phyloP scores from a whole-genome alignment of 306 rosid genomes.

The Carpinus fangiana region DNA sequence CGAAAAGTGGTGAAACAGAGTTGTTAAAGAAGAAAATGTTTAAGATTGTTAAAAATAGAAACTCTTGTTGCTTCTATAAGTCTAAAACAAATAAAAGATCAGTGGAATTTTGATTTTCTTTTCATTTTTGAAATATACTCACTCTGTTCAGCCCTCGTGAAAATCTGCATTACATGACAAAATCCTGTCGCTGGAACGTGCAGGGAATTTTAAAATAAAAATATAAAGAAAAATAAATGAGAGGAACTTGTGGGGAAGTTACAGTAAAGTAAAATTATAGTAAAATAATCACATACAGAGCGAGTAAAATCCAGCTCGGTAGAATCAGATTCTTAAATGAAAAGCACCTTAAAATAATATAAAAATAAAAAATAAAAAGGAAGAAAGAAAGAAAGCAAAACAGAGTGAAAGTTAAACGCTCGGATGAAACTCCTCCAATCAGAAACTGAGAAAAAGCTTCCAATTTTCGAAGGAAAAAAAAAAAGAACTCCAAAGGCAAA shows the following conservation, averaged over 20 bases:
- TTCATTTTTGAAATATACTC: slow-evolving; percentile 23
- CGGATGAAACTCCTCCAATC: slow-evolving; percentile 31
- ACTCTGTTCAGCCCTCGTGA: slow-evolving; percentile 44
- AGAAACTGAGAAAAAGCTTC: slow-evolving; percentile 31
- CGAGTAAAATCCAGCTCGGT: slow-evolving; percentile 25
- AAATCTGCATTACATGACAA: slow-evolving; percentile 61
- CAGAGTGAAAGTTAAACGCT: slow-evolving; percentile 3
- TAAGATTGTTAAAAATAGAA: neutral
- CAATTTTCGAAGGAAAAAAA: slow-evolving; percentile 3
- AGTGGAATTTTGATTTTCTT: slow-evolving; percentile 3
- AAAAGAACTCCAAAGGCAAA: neutral
- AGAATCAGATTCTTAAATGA: slow-evolving; percentile 50
- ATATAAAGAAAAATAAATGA: neutral
- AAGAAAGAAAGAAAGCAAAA: neutral
- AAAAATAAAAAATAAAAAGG: neutral
- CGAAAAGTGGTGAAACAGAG: slow-evolving; percentile 40
- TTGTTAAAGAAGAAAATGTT: slow-evolving; percentile 31
- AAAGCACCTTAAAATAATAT: slow-evolving; percentile 13
- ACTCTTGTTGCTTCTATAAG: neutral
- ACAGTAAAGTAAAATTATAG: neutral
- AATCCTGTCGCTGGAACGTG: slow-evolving; percentile 42
- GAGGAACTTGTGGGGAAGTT: slow-evolving; percentile 8
- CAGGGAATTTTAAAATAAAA: slow-evolving; percentile 24
- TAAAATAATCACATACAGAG: slow-evolving; percentile 11
- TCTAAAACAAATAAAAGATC: neutral